A percentile compares a stretch with the other conserved stretches of the same genome.
Evolutionary conservation across 495 filamentous ascomycete genomes (phyloP).

Genomic region (Neurospora sp.): DNA sequence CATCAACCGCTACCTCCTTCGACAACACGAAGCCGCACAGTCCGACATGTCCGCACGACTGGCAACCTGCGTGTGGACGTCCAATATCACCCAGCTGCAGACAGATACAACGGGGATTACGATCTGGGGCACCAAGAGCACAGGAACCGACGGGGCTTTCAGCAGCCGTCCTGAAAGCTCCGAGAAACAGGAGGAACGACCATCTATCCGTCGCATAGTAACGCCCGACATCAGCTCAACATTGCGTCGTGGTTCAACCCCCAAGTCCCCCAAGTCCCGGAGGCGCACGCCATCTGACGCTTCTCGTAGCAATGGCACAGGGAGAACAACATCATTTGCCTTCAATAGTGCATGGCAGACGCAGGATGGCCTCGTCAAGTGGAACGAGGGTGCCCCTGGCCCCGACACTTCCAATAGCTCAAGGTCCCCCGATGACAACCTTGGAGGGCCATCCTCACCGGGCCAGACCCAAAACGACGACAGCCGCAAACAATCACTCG

Average conservation of each 20-base stretch:
- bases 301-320: neutral
- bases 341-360: neutral
- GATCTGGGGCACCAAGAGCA: neutral
- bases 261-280: neutral
- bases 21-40: neutral
- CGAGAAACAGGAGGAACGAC: neutral
- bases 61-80: neutral
- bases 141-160: neutral
- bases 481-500: conserved; percentile 2
- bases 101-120: neutral
- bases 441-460: neutral
- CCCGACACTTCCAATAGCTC: neutral
- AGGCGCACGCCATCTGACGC: neutral
- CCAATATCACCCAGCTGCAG: neutral
- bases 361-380: neutral
- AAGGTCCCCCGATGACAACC: neutral
- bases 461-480: neutral
- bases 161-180: neutral
- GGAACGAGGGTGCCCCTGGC: neutral
- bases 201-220: neutral
- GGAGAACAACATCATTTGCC: neutral
- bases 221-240: neutral
- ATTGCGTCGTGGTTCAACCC: neutral
- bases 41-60: neutral
- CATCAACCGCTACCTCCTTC: neutral